Percentiles rank a stretch among this genome's conserved stretches.
These are phyloP conservation scores for Cladorrhinum samala DNA, from an alignment of 495 filamentous ascomycete species.

Conservation along the genomic window DNA sequence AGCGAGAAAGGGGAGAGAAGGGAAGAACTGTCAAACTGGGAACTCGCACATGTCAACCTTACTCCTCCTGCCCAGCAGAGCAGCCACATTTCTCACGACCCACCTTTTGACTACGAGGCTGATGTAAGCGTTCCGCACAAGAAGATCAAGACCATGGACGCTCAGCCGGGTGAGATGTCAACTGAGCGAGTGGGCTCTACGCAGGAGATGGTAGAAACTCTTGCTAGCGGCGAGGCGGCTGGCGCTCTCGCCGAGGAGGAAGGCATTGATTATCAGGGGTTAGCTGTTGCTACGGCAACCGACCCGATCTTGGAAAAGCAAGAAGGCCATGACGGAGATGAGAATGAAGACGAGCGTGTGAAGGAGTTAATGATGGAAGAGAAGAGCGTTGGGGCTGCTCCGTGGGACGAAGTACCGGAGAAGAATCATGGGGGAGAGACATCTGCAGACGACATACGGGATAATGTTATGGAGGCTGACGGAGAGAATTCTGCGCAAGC, in stretches of 20 bases:
- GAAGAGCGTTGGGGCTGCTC: constrained; percentile 12
- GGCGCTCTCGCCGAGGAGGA: neutral
- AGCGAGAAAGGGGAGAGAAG: constrained; percentile 8
- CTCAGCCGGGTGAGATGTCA: constrained; percentile 5
- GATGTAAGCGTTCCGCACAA: constrained; percentile 20
- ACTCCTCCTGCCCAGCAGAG: constrained; percentile 30
- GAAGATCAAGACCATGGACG: constrained; percentile 28
- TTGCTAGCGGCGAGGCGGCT: neutral
- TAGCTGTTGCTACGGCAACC: neutral
- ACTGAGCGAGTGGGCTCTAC: constrained; percentile 10
- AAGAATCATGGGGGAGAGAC: too few species aligned
- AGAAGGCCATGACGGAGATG: neutral
- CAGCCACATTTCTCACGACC: constrained; percentile 35
- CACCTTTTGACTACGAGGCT: constrained; percentile 31
- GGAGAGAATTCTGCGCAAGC: constrained; percentile 15
- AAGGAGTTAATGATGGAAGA: neutral
- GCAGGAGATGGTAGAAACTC: constrained; percentile 4
- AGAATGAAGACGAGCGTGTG: constrained; percentile 10
- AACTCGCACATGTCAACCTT: constrained; percentile 20
- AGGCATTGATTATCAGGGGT: neutral
- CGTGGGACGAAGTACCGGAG: constrained; percentile 16
- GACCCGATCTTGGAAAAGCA: neutral
- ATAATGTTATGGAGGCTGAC: too few species aligned
- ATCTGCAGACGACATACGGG: too few species aligned
- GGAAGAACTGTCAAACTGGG: neutral